Conservation (phyloP, 306 rosid species). For the Quercus gilva region DNA sequence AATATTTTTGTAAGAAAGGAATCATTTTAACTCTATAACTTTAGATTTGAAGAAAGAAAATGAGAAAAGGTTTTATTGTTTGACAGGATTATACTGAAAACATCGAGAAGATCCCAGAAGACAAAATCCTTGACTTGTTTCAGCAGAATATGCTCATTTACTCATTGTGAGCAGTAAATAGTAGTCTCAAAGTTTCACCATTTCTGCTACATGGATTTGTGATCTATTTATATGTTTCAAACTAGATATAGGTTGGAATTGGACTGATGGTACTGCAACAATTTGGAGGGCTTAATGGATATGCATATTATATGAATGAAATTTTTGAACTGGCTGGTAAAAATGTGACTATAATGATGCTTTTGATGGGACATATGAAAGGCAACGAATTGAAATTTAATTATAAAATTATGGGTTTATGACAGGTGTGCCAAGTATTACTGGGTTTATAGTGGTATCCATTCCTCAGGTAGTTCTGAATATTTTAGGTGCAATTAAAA, state of each 20-base stretch:
- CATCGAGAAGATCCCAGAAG: slow-evolving; percentile 6
- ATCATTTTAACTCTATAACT: too few relatives aligned
- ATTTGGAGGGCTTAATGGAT: slow-evolving; percentile 6
- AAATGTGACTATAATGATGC: neutral
- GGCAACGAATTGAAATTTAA: too few relatives aligned
- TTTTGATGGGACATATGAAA: too few relatives aligned
- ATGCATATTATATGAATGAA: neutral
- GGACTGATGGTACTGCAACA: slow-evolving; percentile 15
- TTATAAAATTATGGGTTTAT: too few relatives aligned
- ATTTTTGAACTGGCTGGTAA: slow-evolving; percentile 20
- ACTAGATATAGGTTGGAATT: slow-evolving; percentile 13
- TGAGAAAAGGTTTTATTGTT: neutral
- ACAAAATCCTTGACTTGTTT: slow-evolving; percentile 26
- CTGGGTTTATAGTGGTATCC: slow-evolving; percentile 15
- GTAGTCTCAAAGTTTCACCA: too few relatives aligned
- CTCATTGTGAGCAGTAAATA: slow-evolving; percentile 16
- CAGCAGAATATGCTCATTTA: slow-evolving; percentile 26
- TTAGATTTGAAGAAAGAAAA: too few relatives aligned
- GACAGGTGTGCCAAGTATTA: slow-evolving; percentile 18
- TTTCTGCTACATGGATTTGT: too few relatives aligned
- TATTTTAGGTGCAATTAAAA: neutral
- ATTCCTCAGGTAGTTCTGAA: neutral
- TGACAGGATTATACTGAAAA: slow-evolving; percentile 16
- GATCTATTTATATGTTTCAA: neutral
- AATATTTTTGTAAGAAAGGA: too few relatives aligned